phyloP scores from a whole-genome alignment of 108 stramenopile species.

The Aurantiochytrium sp. region DNA sequence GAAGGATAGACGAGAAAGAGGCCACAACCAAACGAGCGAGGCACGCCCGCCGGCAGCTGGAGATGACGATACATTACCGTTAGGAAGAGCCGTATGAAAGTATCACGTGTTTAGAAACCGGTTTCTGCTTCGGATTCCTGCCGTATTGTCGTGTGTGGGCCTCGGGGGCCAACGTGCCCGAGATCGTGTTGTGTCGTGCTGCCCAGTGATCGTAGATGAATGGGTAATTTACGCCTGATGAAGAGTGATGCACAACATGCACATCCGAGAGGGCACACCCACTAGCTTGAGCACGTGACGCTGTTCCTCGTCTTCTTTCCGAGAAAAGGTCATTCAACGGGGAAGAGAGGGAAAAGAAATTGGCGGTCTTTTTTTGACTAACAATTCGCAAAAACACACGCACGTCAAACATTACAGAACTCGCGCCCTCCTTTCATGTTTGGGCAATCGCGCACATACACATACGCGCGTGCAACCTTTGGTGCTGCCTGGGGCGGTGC shows the following conservation, averaged over 20 bases:
- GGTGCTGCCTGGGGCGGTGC: not conserved
- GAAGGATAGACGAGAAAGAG: no score
- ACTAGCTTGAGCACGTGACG: not conserved
- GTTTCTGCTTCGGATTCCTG: slow-evolving; percentile 3
- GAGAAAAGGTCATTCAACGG: no score
- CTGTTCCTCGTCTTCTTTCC: not conserved
- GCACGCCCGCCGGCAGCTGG: not conserved
- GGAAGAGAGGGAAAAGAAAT: no score
- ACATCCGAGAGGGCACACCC: not conserved
- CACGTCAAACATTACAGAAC: not conserved
- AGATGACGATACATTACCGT: not conserved
- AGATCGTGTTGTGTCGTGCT: not conserved
- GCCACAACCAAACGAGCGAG: no score
- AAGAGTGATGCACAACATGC: not conserved
- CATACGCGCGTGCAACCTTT: not conserved
- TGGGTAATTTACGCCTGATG: slow-evolving; percentile 5
- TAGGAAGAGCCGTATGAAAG: slow-evolving; percentile 9
- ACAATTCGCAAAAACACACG: no score
- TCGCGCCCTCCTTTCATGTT: not conserved
- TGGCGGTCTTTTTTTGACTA: no score
- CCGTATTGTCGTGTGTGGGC: not conserved
- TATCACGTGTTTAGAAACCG: slow-evolving; percentile 10
- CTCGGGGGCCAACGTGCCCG: not conserved
- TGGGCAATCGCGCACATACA: not conserved
- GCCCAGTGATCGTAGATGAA: not conserved